A percentile compares a stretch with the other conserved stretches of the same genome.
Conservation (phyloP, 306 rosid species). For the Datisca glomerata region DNA sequence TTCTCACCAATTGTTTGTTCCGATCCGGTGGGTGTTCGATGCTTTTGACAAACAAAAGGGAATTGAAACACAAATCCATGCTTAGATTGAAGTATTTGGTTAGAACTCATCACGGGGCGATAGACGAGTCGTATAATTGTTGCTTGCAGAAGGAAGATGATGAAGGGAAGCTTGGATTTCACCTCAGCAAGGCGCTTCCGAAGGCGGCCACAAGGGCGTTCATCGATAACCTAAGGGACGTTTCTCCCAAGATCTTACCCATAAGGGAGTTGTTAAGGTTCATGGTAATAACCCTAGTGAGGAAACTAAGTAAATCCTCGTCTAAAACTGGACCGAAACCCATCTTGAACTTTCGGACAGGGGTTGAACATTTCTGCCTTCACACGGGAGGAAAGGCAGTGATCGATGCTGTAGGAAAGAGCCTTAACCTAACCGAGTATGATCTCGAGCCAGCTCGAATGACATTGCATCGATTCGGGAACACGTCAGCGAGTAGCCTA, state of each 20-base stretch:
- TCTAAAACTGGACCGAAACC: too few species aligned
- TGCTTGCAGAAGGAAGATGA: constrained; percentile 61
- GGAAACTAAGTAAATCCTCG: too few species aligned
- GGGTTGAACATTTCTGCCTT: too few species aligned
- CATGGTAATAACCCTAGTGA: too few species aligned
- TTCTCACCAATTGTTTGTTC: constrained; percentile 62
- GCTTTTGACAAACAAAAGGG: constrained; percentile 54
- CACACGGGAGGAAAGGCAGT: too few species aligned
- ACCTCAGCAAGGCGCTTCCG: constrained; percentile 47
- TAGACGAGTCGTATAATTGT: constrained; percentile 50
- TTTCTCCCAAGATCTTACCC: constrained; percentile 62
- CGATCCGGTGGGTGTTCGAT: constrained; percentile 61
- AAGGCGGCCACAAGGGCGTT: constrained; percentile 74
- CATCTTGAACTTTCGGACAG: too few species aligned
- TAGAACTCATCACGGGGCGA: constrained; percentile 66
- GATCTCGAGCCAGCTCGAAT: too few species aligned
- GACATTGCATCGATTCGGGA: too few species aligned
- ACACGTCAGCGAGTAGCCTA: too few species aligned
- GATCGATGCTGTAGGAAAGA: too few species aligned
- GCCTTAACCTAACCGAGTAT: too few species aligned
- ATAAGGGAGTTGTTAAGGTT: constrained; percentile 46
- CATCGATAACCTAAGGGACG: constrained; percentile 41
- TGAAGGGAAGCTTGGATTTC: constrained; percentile 41
- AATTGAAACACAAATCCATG: constrained; percentile 26
- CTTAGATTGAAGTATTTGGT: constrained; percentile 45